Evolutionary conservation across 2,329 filamentous ascomycete genomes (phyloP).

Genomic region (Colletotrichum endophyticum): DNA sequence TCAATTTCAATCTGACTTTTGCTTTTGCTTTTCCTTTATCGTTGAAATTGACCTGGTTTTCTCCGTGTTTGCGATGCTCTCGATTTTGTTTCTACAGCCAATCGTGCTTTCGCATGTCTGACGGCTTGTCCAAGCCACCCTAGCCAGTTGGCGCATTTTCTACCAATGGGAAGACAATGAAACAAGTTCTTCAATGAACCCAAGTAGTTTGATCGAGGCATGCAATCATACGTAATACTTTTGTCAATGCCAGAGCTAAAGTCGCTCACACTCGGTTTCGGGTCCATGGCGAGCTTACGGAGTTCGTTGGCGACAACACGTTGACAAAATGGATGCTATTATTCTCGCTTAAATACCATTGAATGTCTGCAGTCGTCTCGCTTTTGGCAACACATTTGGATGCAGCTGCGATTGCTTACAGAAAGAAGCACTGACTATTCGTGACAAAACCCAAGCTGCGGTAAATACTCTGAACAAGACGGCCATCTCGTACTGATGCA

Average conservation of each 20-base stretch:
- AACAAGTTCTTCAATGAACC: fast-evolving
- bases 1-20: not conserved
- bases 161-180: fast-evolving
- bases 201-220: not conserved
- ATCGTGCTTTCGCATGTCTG: fast-evolving
- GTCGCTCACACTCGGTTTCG: not conserved
- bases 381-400: not conserved
- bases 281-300: not conserved
- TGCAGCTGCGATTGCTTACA: not conserved
- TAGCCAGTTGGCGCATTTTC: not conserved
- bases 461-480: fast-evolving
- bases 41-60: not conserved
- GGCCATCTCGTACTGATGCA: fast-evolving
- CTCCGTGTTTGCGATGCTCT: not conserved
- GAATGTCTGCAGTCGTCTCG: not conserved
- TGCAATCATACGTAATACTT: not conserved
- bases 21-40: not conserved
- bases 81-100: not conserved
- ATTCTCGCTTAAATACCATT: not conserved
- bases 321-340: fast-evolving
- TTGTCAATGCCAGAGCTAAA: not conserved
- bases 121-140: fast-evolving
- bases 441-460: not conserved
- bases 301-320: not conserved
- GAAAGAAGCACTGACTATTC: not conserved